Percentiles rank a stretch among this genome's conserved stretches.
Evolutionary conservation across 2,329 filamentous ascomycete species (phyloP).

Genomic region (Arthroderma sp.): DNA sequence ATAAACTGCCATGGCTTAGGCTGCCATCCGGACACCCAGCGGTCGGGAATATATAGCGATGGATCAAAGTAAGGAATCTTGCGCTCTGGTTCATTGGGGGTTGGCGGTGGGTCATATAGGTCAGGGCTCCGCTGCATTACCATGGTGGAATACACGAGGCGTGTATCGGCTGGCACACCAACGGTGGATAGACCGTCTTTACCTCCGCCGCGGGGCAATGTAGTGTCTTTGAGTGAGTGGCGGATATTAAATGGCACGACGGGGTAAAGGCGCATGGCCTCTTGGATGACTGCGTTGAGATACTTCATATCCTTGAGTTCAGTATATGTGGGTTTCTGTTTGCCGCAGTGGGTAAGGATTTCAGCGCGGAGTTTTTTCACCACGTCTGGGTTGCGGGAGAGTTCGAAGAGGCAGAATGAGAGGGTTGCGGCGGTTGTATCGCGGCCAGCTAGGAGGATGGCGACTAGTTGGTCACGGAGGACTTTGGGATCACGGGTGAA

Average conservation of each 20-base stretch:
- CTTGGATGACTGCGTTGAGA: constrained; percentile 56
- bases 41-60: constrained; percentile 35
- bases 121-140: constrained; percentile 39
- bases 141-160: constrained; percentile 39
- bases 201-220: constrained; percentile 53
- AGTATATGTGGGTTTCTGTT: constrained; percentile 50
- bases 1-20: constrained; percentile 43
- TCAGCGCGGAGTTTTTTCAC: constrained; percentile 59
- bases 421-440: constrained; percentile 79
- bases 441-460: constrained; percentile 64
- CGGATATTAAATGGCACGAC: constrained; percentile 70
- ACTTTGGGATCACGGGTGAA: constrained; percentile 55
- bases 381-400: constrained; percentile 55
- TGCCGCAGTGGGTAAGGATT: constrained; percentile 55
- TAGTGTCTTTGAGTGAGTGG: constrained; percentile 57
- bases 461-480: constrained; percentile 72
- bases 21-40: constrained; percentile 38
- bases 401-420: constrained; percentile 71
- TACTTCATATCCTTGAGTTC: constrained; percentile 84
- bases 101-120: constrained; percentile 31
- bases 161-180: constrained; percentile 35
- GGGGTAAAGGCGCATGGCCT: constrained; percentile 66
- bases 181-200: constrained; percentile 33
- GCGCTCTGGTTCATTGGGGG: constrained; percentile 9
- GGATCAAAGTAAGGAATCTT: constrained; percentile 29